Evolutionary conservation across 2,329 filamentous ascomycete species (phyloP), one percentile per base, ranked within the genome.

Genomic region (Chrysoporthe puriensis): DNA sequence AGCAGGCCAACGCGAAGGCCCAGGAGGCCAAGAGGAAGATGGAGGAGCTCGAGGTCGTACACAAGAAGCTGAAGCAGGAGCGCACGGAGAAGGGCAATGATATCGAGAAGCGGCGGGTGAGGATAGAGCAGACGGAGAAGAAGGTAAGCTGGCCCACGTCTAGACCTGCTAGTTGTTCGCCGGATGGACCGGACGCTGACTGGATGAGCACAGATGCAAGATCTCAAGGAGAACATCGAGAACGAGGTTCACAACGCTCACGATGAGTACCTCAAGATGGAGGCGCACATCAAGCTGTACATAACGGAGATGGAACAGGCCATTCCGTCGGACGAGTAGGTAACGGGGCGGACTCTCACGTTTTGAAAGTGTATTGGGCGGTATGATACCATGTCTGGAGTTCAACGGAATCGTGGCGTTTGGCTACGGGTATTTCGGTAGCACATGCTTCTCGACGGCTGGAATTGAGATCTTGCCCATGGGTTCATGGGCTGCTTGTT

Each of bases 231-330:
- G 78, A 96, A 96, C 74, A 97, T 99, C 71, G 95, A 98, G 77
- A 94, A 91, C 70, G 96, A 99, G 79, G 91, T 98, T 9, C 92
- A 96, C 76, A 88, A 88, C 66, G 94, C 96, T 0, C 89, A 97
- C 74, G 94, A 97, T 72, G 93, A 98, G 82, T 99, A 97, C 79
- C 86, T 97, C 77, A 97, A 97, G 88, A 91, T 99, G 88, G 95
- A 98, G 79, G 91, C 93, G 48, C 96, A 99, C 77, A 96, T 99
- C 78, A 95, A 94, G 80, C 84, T 98, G 70, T 99, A 99, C 83
- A 97, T 99, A 76, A 97, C 92, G 4, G 96, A 99, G 84, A 97
- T 99, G 94, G 96, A 98, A 80, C 94, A 97, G 80, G 91, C 90
- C 66, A 88, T 96, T 73, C 83, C 73, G 76, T 64, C 60, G 4